Base-by-base conservation (phyloP, 768 basidiomycete genomes). In the Mycena albidolilacea region DNA sequence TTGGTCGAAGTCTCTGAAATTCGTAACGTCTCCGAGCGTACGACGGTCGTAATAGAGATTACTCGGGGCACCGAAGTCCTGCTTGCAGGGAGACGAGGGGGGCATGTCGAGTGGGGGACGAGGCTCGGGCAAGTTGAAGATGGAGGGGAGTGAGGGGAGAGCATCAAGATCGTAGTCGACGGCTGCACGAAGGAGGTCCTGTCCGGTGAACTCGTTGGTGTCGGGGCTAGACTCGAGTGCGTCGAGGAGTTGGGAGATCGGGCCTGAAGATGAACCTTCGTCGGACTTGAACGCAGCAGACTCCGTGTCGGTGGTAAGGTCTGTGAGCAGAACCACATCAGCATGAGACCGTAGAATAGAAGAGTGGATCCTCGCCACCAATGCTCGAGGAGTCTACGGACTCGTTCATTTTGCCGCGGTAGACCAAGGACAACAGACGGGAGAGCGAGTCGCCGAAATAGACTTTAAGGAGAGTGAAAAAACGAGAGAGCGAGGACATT, bases 71-170 rank as follows among this genome's bases (percentile, higher is more conserved):
- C 59, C 71, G 8, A 72, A 72, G 59, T 66, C 30, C 35, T 71
- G 57, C 9, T 14, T n/a, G 10, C 15, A 30, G 14, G 30, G 48
- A 7, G 21, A 7, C 37, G 11, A 7, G 5, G 9, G 54, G 6
- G 54, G 14, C 7, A 9, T 17, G 7, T 21, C 59, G n/a, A 54
- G 7, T 0, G 71, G 60, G 10, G 54, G 19, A 17, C 65, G 71
- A 1, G 43, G 3, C 14, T 19, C 44, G 10, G 65, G 71, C 8
- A 38, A 48, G 39, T 43, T 72, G 52, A 72, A 52, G 35, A 67
- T 61, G 12, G 71, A 72, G 15, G 71, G 65, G 1, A 72, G 65
- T 7, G 71, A 72, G 5, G 71, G 71, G 15, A 72, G 71, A 0
- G n/a, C 14, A 17, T 52, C 44, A 11, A 67, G 43, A 10, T 58